A percentile compares a stretch with the other conserved stretches of the same genome.
Conservation (phyloP, 176 grass and related monocot genomes). For the Juncus effusus region DNA sequence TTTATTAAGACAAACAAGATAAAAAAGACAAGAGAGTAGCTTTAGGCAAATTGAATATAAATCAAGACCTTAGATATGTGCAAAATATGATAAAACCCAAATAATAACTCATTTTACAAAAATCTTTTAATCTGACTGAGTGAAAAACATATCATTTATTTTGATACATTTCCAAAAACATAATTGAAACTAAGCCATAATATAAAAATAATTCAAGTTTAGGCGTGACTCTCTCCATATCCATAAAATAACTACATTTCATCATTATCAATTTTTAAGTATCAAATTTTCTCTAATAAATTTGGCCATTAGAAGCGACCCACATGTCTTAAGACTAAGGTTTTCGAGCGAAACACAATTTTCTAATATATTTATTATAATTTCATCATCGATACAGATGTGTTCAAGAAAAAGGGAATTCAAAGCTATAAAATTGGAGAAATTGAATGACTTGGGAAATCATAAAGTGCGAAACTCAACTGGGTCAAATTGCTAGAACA, state of each 20-base stretch:
- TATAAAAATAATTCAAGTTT: conserved; percentile 40
- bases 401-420: conserved; percentile 33
- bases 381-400: conserved; percentile 28
- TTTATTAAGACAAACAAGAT: conserved; percentile 5
- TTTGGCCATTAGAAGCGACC: neutral
- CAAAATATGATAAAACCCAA: conserved; percentile 13
- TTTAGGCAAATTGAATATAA: conserved; percentile 33
- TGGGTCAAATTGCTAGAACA: conserved; percentile 23
- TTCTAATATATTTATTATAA: conserved; percentile 17
- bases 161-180: conserved; percentile 14
- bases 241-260: conserved; percentile 8
- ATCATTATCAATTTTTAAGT: conserved; percentile 35
- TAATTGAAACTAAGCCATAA: conserved; percentile 7
- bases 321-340: conserved; percentile 44
- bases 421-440: conserved; percentile 24
- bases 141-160: conserved; percentile 37
- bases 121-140: neutral
- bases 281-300: conserved; percentile 23
- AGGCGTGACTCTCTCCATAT: conserved; percentile 24
- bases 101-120: neutral
- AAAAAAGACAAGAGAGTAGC: conserved; percentile 23
- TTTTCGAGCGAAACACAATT: conserved; percentile 31
- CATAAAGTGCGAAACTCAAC: conserved; percentile 32
- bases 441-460: conserved; percentile 4
- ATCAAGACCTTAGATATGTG: conserved; percentile 38